Percentiles rank a stretch among this genome's conserved stretches.
These are phyloP conservation scores for Spergularia azorica DNA, from an alignment of 179 eudicot species.

Conservation along the genomic window DNA sequence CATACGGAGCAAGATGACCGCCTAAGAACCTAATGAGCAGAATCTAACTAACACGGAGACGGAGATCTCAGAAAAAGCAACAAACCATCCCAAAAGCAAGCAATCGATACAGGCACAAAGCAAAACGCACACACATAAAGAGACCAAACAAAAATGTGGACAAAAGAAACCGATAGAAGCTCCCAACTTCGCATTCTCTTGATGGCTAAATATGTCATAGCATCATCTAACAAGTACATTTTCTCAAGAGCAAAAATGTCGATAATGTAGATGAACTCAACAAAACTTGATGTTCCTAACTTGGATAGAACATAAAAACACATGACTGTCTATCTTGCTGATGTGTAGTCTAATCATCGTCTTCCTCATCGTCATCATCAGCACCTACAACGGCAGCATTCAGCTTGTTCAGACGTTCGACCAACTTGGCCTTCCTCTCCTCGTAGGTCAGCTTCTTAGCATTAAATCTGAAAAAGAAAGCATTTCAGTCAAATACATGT, in stretches of 20 bases:
- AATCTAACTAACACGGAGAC: too few species aligned
- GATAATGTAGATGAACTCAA: slow-evolving; percentile 18
- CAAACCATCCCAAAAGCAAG: too few species aligned
- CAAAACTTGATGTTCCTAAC: slow-evolving; percentile 21
- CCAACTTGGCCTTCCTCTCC: slow-evolving; percentile 37
- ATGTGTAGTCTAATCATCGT: slow-evolving; percentile 27
- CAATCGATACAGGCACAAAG: too few species aligned
- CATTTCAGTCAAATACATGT: background rate
- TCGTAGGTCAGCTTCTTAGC: slow-evolving; percentile 40
- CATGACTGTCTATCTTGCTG: slow-evolving; percentile 14
- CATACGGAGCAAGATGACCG: too few species aligned
- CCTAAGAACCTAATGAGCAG: too few species aligned
- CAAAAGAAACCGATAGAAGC: background rate
- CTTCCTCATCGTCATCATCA: slow-evolving; percentile 34
- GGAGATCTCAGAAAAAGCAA: too few species aligned
- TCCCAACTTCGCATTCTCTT: slow-evolving; percentile 1
- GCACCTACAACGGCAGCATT: slow-evolving; percentile 32
- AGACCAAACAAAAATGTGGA: background rate
- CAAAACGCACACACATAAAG: background rate
- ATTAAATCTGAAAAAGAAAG: slow-evolving; percentile 22
- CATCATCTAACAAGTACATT: slow-evolving; percentile 25
- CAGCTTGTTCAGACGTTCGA: slow-evolving; percentile 28
- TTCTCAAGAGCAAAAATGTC: slow-evolving; percentile 26
- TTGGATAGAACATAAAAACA: slow-evolving; percentile 14
- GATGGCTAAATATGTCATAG: slow-evolving; percentile 17